Evolutionary conservation across 1,139 yeast genomes (phyloP), one percentile per base, ranked within the genome.

Genomic region (Nadsonia starkeyi-henricii): DNA sequence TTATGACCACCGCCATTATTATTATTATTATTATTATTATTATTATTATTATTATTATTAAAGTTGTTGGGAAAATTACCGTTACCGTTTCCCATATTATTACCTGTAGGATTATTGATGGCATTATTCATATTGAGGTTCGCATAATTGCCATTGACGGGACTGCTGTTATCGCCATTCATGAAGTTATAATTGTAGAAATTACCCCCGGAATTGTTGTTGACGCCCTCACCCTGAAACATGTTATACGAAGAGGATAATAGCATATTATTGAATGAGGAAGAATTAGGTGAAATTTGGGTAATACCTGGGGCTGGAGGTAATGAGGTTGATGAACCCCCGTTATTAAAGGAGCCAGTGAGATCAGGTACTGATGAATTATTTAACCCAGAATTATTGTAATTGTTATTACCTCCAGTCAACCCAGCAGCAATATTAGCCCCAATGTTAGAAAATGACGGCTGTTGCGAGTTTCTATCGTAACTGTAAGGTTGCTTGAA

Each of bases 91-190:
- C 20, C 30, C 18, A 12, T 23, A 13, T 30, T 8, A 19, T 23
- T 41, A 3, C 33, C 20, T 36, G 17, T 18, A 12, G 42, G 23
- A 13, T 36, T 41, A 7, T 36, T 17, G 4, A 43, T 20, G n/a
- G 48, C 20, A 2, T 42, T 42, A 19, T 50, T 50, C 4, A 3
- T 33, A 33, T 33, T n/a, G 12, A 5, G 17, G 17, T 33, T 33
- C 9, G 12, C 12, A n/a, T 13, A 33, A 15, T 33, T 33, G 8
- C 5, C 28, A 23, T 23, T 23, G 8, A 5, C 28, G 9, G 28
- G 5, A 9, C 28, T 9, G 9, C 28, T 23, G 17, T 33, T 33
- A 15, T 33, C 39, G 12, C 39, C 39, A 15, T 33, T 33, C 17
- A 33, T 33, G 17, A 33, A 33, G 12, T 33, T 33, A 33, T 33